These are phyloP conservation scores for Cryptosporidium felis DNA, from an alignment of 169 alveolate species.

Conservation along the genomic window DNA sequence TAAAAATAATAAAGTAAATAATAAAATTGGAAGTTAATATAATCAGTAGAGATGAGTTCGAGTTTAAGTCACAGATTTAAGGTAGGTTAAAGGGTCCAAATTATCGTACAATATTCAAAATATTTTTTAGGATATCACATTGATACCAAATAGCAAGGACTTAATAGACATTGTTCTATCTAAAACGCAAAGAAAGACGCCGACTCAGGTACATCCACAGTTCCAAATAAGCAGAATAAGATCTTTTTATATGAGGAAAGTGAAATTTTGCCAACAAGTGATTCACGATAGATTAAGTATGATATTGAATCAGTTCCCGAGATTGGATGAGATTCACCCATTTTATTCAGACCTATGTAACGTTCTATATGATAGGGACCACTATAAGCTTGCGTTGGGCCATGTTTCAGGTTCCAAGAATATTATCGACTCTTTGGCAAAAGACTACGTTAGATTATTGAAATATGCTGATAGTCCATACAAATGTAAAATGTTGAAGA, in stretches of 20 bases:
- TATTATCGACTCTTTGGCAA: conserved; percentile 92
- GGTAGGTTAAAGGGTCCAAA: conserved; percentile 24
- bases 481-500: conserved; percentile 96
- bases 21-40: neutral
- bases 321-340: conserved; percentile 98
- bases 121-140: conserved; percentile 87
- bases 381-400: conserved; percentile 98
- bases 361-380: conserved; percentile 98
- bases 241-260: conserved; percentile 98
- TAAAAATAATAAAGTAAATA: neutral
- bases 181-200: conserved; percentile 99
- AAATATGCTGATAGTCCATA: conserved; percentile 97
- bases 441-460: conserved; percentile 95
- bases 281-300: conserved; percentile 92
- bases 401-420: conserved; percentile 93
- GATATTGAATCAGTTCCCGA: conserved; percentile 95
- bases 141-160: conserved; percentile 92
- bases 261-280: conserved; percentile 94
- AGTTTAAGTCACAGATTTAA: conserved; percentile 70
- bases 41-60: conserved; percentile 37
- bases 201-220: conserved; percentile 98
- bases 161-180: conserved; percentile 93
- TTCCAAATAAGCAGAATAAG: conserved; percentile 97
- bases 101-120: neutral
- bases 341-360: conserved; percentile 97